These are phyloP conservation scores for Russula sp. DNA, from an alignment of 768 basidiomycete species.

Conservation along the genomic window DNA sequence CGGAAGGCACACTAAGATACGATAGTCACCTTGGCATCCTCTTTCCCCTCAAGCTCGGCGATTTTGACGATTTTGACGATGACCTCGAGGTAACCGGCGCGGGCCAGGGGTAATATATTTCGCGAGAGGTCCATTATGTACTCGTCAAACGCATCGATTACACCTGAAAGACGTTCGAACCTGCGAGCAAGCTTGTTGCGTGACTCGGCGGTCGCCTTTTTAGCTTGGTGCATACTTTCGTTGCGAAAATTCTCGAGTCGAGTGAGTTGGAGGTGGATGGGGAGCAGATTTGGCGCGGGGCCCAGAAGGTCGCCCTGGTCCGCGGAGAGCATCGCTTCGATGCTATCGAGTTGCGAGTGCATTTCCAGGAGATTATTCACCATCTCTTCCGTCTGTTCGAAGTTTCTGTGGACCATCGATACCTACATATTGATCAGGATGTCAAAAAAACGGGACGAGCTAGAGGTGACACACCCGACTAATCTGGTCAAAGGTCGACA, in stretches of 20 bases:
- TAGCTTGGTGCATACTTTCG: constrained; percentile 91
- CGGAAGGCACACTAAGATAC: constrained; percentile 8
- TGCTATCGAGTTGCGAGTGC: constrained; percentile 72
- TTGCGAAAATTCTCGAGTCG: constrained; percentile 93
- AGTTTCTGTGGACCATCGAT: constrained; percentile 92
- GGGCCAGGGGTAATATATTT: constrained; percentile 72
- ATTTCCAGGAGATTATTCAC: constrained; percentile 91
- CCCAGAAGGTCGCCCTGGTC: constrained; percentile 79
- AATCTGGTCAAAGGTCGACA: constrained; percentile 92
- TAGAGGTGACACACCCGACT: constrained; percentile 59
- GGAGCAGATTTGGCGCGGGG: constrained; percentile 81
- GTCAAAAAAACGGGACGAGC: neutral
- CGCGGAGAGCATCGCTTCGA: constrained; percentile 69
- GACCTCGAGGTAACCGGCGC: constrained; percentile 76
- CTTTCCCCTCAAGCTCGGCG: constrained; percentile 84
- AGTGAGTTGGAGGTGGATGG: constrained; percentile 87
- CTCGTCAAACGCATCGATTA: constrained; percentile 79
- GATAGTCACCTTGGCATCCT: constrained; percentile 79
- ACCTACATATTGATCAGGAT: constrained; percentile 47
- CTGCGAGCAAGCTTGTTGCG: constrained; percentile 64
- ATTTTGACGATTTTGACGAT: constrained; percentile 91
- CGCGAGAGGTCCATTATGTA: constrained; percentile 74
- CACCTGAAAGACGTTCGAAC: constrained; percentile 79
- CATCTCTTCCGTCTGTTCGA: constrained; percentile 93
- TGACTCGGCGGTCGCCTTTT: constrained; percentile 63